These are phyloP conservation scores for Plantago elongata DNA, from an alignment of 257 asterid species.

Conservation along the genomic window DNA sequence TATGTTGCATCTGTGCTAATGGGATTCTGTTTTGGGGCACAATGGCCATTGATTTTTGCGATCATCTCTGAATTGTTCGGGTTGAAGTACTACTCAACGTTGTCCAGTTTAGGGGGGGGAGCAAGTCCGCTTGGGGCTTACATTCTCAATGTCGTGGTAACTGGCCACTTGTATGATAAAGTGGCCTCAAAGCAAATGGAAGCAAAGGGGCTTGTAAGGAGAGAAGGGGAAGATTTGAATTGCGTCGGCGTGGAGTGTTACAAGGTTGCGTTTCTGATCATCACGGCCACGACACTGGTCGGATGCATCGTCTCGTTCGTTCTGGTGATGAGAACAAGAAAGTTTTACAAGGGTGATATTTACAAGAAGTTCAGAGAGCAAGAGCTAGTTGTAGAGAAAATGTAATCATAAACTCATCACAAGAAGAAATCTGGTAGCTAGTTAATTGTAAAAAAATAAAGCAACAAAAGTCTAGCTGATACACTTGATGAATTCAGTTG, in stretches of 20 bases:
- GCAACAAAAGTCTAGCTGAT: no score
- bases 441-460: no score
- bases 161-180: slow-evolving; percentile 49
- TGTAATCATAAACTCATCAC: not conserved
- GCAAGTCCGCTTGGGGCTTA: slow-evolving; percentile 59
- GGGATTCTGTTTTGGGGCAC: slow-evolving; percentile 57
- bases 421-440: no score
- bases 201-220: slow-evolving; percentile 28
- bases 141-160: slow-evolving; percentile 41
- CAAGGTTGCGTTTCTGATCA: slow-evolving; percentile 38
- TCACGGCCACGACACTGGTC: slow-evolving; percentile 36
- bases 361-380: slow-evolving; percentile 14
- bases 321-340: slow-evolving; percentile 33
- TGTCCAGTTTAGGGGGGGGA: slow-evolving; percentile 46
- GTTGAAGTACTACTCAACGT: slow-evolving; percentile 44
- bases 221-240: slow-evolving; percentile 32
- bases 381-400: slow-evolving; percentile 23
- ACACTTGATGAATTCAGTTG: no score
- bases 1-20: slow-evolving; percentile 35
- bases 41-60: slow-evolving; percentile 48
- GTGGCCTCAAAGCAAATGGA: slow-evolving; percentile 41
- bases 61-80: slow-evolving; percentile 51
- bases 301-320: slow-evolving; percentile 25
- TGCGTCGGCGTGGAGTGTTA: slow-evolving; percentile 49
- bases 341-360: slow-evolving; percentile 35